Conservation (phyloP, 2,329 filamentous ascomycete genomes). For the Xylariaceae sp. region DNA sequence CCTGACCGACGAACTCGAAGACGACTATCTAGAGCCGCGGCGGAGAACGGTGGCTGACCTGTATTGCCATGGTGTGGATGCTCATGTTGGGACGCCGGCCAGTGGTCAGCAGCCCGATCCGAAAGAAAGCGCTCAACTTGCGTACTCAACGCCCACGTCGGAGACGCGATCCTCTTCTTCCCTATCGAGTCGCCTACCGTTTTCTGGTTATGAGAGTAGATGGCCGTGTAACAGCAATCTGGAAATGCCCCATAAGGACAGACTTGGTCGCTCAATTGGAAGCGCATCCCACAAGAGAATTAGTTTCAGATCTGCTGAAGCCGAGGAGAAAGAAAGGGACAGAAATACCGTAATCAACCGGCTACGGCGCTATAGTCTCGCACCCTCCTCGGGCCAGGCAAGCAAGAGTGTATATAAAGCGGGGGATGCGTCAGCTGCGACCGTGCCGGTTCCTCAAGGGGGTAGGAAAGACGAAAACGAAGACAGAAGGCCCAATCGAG, state of each 20-base stretch:
- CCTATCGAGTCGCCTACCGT: too few relatives aligned
- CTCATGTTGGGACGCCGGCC: constrained; percentile 19
- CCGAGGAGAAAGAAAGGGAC: constrained; percentile 1
- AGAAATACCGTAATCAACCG: constrained; percentile 16
- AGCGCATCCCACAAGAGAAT: constrained; percentile 17
- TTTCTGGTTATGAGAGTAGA: constrained; percentile 1
- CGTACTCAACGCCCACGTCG: neutral
- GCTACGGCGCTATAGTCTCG: constrained; percentile 26
- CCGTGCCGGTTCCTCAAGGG: constrained; percentile 7
- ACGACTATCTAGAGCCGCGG: constrained; percentile 5
- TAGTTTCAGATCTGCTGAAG: constrained; percentile 6
- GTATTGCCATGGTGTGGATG: constrained; percentile 25
- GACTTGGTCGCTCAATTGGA: constrained; percentile 17
- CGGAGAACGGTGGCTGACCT: constrained; percentile 13
- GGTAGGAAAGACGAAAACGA: constrained; percentile 7
- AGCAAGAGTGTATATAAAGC: constrained; percentile 18
- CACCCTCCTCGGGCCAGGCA: constrained; percentile 22
- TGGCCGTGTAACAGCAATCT: too few relatives aligned
- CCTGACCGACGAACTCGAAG: constrained; percentile 11
- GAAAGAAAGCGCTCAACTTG: constrained; percentile 15
- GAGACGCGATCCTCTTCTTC: neutral
- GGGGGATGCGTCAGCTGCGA: neutral
- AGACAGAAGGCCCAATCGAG: constrained; percentile 21
- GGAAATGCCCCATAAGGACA: constrained; percentile 1
- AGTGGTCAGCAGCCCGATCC: constrained; percentile 13